Base-by-base conservation (phyloP, 176 grass and related monocot species). In the Oryza australiensis region DNA sequence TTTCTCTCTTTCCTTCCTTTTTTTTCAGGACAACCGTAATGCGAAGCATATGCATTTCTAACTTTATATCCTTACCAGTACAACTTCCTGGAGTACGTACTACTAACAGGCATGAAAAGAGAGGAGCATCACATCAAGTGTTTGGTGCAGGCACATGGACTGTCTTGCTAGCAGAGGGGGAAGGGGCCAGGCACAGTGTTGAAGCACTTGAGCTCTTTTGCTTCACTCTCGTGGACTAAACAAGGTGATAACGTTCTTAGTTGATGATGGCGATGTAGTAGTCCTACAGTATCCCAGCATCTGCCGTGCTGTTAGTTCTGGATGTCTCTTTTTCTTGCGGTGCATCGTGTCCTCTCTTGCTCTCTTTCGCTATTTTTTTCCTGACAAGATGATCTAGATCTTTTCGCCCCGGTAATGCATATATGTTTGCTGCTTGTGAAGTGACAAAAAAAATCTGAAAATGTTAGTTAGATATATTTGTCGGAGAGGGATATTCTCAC, bases 51-150 rank as follows among this genome's bases (percentile, higher is more conserved):
- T n/a, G 43, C 51, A 20, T n/a, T n/a, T n/a, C n/a, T n/a, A n/a
- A n/a, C n/a, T n/a, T 22, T 26, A 28, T 33, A 63, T 72, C 35
- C 64, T 70, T 77, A 60, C 55, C 55, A 60, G 55, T 60, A 60
- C 55, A n/a, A 24, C n/a, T 60, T 60, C 55, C n/a, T 60, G 8
- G 18, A 16, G 3, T 55, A 57, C 53, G 20, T 53, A 59, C 55
- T 24, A 23, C 55, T 60, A 60, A 8, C 55, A 60, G 55, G 55
- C 22, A 60, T 60, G 55, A 49, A 66, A 72, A 63, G 46, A 7
- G 51, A 26, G 67, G 59, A 40, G 35, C 74, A 78, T 90, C 84
- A 83, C 80, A 80, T 90, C 80, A 60, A 63, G 68, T 63, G 80
- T 83, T 83, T 79, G 84, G 80, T 63, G 80, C 62, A 6, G 74